Evolutionary conservation across 73 alveolate species (phyloP).

Genomic region (Tetrahymena borealis): DNA sequence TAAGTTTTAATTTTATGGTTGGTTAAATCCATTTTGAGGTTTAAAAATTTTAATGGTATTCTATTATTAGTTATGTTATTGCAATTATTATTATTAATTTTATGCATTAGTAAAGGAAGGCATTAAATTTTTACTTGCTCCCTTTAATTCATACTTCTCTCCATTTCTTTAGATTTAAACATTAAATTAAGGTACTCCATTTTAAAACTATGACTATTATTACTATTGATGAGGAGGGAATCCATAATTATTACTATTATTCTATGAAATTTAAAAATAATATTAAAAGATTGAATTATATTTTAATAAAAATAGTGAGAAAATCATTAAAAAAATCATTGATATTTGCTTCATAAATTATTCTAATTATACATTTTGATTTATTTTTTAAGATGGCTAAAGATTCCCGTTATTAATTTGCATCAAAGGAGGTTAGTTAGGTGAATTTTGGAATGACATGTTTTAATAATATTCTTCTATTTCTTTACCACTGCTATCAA

Average conservation of each 20-base stretch:
- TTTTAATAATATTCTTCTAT: not conserved
- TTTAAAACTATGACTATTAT: not conserved
- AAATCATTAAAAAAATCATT: no score
- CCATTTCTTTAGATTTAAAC: not conserved
- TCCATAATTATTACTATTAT: not conserved
- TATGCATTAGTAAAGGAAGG: not conserved
- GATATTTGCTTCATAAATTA: no score
- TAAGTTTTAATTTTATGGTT: not conserved
- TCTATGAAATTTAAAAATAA: not conserved
- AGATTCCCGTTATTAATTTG: not conserved
- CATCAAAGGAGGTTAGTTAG: not conserved
- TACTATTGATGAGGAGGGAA: not conserved
- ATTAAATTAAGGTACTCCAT: not conserved
- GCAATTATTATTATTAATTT: not conserved
- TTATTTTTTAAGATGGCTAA: not conserved
- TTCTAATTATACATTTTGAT: not conserved
- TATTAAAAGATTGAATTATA: not conserved
- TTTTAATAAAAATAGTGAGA: no score
- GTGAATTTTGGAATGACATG: not conserved
- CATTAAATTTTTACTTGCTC: not conserved
- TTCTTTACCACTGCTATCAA: not conserved
- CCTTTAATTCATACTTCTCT: not conserved
- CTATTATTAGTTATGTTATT: not conserved
- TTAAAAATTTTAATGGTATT: not conserved
- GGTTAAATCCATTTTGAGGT: not conserved